phyloP scores from a whole-genome alignment of 768 basidiomycete genomes.

The Mycena olivaceomarginata region DNA sequence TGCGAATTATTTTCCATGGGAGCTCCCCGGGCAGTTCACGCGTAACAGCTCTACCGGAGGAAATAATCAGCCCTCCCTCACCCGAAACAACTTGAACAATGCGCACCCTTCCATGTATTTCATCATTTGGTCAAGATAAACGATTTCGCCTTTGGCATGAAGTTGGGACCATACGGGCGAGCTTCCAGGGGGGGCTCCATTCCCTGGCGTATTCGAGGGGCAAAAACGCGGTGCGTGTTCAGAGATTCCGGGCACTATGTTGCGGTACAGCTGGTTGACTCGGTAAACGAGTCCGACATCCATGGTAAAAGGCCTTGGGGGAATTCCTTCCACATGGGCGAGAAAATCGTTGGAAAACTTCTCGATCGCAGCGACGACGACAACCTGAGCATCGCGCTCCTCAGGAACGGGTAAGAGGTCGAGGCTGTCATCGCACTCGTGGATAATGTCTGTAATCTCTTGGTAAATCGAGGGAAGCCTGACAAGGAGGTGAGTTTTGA shows the following conservation, averaged over 20 bases:
- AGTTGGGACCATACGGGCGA: no score
- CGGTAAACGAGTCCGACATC: no score
- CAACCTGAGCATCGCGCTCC: conserved; percentile 11
- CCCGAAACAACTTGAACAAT: background rate
- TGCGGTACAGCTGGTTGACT: no score
- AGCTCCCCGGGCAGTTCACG: conserved; percentile 31
- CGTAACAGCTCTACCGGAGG: background rate
- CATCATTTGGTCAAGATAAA: no score
- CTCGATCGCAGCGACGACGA: conserved; percentile 5
- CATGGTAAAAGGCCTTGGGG: background rate
- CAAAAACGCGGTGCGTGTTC: no score
- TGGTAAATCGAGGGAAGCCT: conserved; percentile 29
- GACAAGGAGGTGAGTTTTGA: conserved; percentile 1
- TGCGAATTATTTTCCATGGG: conserved; percentile 25
- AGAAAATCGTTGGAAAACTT: conserved; percentile 20
- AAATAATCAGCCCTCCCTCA: conserved; percentile 1
- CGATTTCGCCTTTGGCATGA: no score
- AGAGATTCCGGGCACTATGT: no score
- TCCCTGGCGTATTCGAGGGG: no score
- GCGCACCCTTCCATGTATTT: no score
- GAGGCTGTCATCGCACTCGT: conserved; percentile 7
- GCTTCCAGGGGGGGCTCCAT: background rate
- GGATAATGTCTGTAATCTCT: conserved; percentile 11
- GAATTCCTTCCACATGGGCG: conserved; percentile 28
- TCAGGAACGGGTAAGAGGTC: conserved; percentile 1